phyloP scores from a whole-genome alignment of 257 asterid genomes.

The Solanum sejunctum region DNA sequence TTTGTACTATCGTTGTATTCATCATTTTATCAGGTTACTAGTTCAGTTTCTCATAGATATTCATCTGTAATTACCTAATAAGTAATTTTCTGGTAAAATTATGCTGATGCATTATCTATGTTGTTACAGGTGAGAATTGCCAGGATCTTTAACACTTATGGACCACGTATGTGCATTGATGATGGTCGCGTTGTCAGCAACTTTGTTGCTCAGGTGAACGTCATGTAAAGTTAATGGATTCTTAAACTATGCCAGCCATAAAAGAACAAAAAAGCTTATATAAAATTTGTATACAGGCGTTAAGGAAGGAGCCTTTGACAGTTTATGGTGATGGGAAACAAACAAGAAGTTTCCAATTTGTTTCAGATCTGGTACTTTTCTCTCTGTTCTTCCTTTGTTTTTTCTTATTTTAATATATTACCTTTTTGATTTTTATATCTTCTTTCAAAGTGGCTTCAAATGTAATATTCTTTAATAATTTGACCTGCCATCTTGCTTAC shows the following conservation, averaged over 20 bases:
- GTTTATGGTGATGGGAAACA: conserved; percentile 98
- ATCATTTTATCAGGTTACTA: not conserved
- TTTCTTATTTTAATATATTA: not conserved
- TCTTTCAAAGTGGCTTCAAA: not conserved
- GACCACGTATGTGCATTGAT: conserved; percentile 97
- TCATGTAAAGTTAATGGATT: not conserved
- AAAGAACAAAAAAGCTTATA: not conserved
- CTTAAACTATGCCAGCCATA: not conserved
- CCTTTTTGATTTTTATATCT: not conserved
- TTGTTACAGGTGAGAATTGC: conserved; percentile 76
- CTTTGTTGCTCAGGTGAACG: conserved; percentile 91
- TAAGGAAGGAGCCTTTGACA: conserved; percentile 89
- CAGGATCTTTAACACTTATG: conserved; percentile 91
- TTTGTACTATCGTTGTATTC: not conserved
- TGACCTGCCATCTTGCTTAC: not conserved
- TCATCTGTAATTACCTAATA: not conserved
- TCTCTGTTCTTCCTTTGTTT: not conserved
- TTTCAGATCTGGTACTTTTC: conserved; percentile 83
- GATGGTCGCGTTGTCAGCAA: conserved; percentile 99
- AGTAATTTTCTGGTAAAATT: not conserved
- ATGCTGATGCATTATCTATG: not conserved
- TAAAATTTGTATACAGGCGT: conserved; percentile 38
- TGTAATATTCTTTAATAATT: not conserved
- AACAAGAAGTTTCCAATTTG: conserved; percentile 91
- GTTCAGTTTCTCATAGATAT: not conserved